Conservation (phyloP, 192 early-diverging fungal genomes). For the Backusella morwellensis region DNA sequence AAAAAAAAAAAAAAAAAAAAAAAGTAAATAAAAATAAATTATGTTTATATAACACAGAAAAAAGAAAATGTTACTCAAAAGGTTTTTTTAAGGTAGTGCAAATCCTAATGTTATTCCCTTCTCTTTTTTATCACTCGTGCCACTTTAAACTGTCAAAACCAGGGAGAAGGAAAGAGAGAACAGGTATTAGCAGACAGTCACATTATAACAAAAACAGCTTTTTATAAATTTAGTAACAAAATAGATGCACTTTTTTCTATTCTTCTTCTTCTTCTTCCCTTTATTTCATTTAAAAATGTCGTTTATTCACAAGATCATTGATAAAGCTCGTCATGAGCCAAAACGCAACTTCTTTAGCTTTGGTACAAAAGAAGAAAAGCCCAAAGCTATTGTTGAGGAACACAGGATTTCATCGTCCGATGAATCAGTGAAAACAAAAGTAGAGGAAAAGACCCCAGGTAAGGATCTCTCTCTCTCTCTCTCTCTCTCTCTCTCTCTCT, state of each 20-base stretch:
- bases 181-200: background rate
- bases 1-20: background rate
- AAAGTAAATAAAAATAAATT: background rate
- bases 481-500: background rate
- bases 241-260: background rate
- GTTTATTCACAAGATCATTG: slow-evolving; percentile 10
- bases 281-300: background rate
- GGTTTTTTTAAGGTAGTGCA: background rate
- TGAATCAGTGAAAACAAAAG: background rate
- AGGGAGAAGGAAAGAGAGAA: background rate
- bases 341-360: background rate
- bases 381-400: background rate
- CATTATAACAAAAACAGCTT: background rate
- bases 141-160: background rate
- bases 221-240: background rate
- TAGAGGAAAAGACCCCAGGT: background rate
- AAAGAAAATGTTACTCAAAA: background rate
- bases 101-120: background rate
- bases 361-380: slow-evolving; percentile 3
- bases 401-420: background rate
- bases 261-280: background rate
- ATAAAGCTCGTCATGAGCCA: background rate
- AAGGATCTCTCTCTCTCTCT: background rate
- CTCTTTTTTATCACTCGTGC: background rate
- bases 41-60: background rate